These are phyloP conservation scores for Trichosanthes cucumerina DNA, from an alignment of 306 rosid species.

Conservation along the genomic window DNA sequence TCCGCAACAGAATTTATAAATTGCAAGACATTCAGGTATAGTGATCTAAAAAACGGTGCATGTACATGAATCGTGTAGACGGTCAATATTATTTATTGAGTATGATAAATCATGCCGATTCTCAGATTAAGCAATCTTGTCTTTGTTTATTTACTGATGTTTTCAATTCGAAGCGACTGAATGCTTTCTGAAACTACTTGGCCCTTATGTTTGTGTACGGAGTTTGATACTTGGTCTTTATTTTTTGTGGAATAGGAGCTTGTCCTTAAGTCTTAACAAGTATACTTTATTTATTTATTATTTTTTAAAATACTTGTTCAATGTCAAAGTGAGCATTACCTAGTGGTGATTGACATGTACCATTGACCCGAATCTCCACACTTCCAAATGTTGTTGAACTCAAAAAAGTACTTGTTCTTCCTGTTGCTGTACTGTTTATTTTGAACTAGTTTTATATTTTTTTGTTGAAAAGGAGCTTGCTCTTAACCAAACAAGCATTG, in stretches of 20 bases:
- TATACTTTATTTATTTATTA: not conserved
- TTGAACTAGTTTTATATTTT: not conserved
- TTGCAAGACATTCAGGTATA: constrained; percentile 50
- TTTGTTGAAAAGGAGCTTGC: not conserved
- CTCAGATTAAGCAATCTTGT: not conserved
- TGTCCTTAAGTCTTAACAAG: not conserved
- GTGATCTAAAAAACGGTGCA: not conserved
- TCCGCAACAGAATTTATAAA: constrained; percentile 40
- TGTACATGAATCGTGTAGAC: not conserved
- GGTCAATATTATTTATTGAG: not conserved
- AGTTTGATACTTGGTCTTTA: not conserved
- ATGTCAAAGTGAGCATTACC: too few species aligned
- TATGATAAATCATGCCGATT: not conserved
- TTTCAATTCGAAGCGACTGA: not conserved
- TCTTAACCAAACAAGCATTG: not conserved
- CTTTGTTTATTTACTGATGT: not conserved
- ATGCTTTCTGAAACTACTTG: not conserved
- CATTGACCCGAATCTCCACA: too few species aligned
- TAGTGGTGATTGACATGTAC: too few species aligned
- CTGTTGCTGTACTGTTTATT: not conserved
- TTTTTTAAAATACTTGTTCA: too few species aligned
- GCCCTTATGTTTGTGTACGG: not conserved
- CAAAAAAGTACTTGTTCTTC: too few species aligned
- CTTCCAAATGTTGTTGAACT: too few species aligned
- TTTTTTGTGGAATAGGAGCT: not conserved